Evolutionary conservation across 1,284 basidiomycete species (phyloP).

Genomic region (Cystobasidium pallidum): DNA sequence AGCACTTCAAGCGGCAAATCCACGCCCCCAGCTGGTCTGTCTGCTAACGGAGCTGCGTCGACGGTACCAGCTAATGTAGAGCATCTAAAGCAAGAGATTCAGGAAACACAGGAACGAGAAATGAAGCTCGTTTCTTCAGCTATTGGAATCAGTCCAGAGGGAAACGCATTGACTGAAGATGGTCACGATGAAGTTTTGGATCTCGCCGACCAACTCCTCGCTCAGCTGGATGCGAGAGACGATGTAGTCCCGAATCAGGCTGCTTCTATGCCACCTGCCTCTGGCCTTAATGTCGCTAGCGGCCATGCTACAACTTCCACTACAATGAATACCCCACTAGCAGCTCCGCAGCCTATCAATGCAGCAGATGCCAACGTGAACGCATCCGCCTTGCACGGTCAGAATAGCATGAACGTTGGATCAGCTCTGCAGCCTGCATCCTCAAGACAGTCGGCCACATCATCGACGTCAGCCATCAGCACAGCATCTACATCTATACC

Average conservation of each 20-base stretch:
- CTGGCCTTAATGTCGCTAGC: background rate
- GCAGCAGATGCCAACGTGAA: background rate
- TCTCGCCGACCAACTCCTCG: constrained; percentile 51
- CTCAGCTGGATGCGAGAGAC: constrained; percentile 48
- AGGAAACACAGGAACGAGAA: constrained; percentile 24
- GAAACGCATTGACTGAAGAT: constrained; percentile 7
- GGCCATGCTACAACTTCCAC: constrained; percentile 8
- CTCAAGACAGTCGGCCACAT: constrained; percentile 10
- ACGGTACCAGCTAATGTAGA: background rate
- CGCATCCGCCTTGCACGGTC: background rate
- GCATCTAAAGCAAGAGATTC: constrained; percentile 16
- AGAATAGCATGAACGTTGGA: background rate
- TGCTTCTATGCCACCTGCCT: background rate
- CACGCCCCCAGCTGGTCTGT: background rate
- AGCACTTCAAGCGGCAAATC: background rate
- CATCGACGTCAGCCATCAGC: constrained; percentile 7
- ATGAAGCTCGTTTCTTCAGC: constrained; percentile 27
- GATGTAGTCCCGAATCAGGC: background rate
- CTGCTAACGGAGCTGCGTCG: background rate
- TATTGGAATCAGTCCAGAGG: constrained; percentile 23
- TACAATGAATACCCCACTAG: constrained; percentile 16
- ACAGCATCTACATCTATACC: background rate
- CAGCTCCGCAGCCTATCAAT: constrained; percentile 29
- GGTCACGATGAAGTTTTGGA: constrained; percentile 50
- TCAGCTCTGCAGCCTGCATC: background rate